A percentile compares a stretch with the other conserved stretches of the same genome.
Evolutionary conservation across 1,284 basidiomycete species (phyloP).

Genomic region (Pascua sp.): DNA sequence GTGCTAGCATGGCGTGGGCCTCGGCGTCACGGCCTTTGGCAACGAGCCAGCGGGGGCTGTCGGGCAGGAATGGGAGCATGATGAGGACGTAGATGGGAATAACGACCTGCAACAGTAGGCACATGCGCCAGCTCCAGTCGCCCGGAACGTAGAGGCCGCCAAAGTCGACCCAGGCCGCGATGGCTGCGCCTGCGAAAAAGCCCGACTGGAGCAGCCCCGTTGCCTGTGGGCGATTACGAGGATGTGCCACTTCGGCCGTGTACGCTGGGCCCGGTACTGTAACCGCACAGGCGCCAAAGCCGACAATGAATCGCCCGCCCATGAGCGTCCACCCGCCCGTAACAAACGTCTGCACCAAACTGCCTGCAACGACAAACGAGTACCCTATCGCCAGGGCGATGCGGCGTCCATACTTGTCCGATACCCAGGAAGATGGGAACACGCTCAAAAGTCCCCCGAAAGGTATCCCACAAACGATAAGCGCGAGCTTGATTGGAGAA

Average conservation of each 20-base stretch:
- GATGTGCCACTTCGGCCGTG: constrained; percentile 9
- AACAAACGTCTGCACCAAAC: constrained; percentile 4
- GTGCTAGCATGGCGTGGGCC: constrained; percentile 29
- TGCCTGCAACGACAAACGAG: background rate
- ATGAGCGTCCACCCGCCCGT: constrained; percentile 3
- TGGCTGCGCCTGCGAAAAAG: constrained; percentile 10
- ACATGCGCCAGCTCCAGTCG: constrained; percentile 17
- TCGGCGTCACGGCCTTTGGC: constrained; percentile 24
- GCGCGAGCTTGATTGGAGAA: background rate
- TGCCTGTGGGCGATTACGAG: constrained; percentile 5
- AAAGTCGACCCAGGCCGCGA: constrained; percentile 16
- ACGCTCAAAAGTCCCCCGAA: background rate
- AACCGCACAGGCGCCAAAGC: background rate
- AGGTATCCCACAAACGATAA: constrained; percentile 1
- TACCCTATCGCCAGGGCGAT: background rate
- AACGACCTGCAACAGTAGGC: constrained; percentile 20
- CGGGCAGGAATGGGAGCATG: constrained; percentile 26
- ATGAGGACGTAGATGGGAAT: background rate
- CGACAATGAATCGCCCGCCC: constrained; percentile 6
- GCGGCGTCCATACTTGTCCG: constrained; percentile 5
- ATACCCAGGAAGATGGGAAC: background rate
- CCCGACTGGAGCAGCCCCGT: constrained; percentile 4
- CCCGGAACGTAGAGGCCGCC: constrained; percentile 3
- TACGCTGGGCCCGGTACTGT: constrained; percentile 2
- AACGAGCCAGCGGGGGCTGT: constrained; percentile 42